Base-by-base conservation (phyloP, 163 green algal genomes). In the Trebouxia gelatinosa region DNA sequence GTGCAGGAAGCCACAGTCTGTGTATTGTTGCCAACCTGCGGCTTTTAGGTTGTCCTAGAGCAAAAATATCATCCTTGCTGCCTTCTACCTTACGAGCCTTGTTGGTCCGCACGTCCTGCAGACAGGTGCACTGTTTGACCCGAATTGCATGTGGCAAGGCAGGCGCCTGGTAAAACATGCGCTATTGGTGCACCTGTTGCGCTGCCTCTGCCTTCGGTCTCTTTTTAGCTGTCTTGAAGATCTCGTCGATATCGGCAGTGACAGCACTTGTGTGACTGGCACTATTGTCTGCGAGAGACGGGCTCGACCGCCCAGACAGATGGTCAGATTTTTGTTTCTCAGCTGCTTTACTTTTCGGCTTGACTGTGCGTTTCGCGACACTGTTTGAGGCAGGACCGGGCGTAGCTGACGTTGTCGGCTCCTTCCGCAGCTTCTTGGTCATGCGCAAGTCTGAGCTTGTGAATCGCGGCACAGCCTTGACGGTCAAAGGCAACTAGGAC, bases 51-150 rank as follows among this genome's bases (percentile, higher is more conserved):
- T 65, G 61, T 5, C 85, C 80, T 9, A 81, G 82, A 4, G 88
- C 91, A 77, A 96, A 96, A 1, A 95, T 85, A 68, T 96, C 92
- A 57, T 95, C 86, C 82, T 95, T 95, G 81, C 40, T 90, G 70
- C 91, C 91, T 38, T 86, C 61, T 39, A 94, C 71, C 32, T 48
- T 51, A 31, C 39, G 40, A 39, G 40, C n/a, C 48, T 62, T 61
- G 17, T 21, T 40, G 28, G 29, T n/a, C n/a, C 13, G 26, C 40
- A 19, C 40, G 40, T 62, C 40, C 40, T 76, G n/a, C 43, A 29
- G 23, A 39, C 17, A 66, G 19, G 19, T 66, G 9, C 31, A 32
- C 19, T 19, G 26, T 9, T 26, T 37, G 5, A 39, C 5, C 2
- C 23, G 1, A 66, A 32, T 2, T 54, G 43, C 43, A 23, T 54